Percentiles rank a stretch among this genome's conserved stretches.
phyloP scores from a whole-genome alignment of 805 yeast genomes.

The Teunomyces atbi region DNA sequence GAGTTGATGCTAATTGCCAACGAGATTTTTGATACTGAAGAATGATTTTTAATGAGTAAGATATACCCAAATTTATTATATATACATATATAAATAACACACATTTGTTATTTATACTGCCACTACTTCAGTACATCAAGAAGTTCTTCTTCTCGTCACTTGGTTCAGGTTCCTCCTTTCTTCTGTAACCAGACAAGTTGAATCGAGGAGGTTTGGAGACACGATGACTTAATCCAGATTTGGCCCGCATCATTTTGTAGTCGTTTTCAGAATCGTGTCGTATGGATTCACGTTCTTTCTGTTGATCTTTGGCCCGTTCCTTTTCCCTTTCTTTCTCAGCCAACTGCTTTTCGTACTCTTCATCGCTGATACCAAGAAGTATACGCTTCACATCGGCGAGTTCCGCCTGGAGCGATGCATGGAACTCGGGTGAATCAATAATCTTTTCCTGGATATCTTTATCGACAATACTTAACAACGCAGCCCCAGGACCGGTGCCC shows the following conservation, averaged over 20 bases:
- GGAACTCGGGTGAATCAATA: slow-evolving; percentile 42
- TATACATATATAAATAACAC: not conserved
- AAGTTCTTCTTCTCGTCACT: slow-evolving; percentile 10
- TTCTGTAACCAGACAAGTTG: slow-evolving; percentile 16
- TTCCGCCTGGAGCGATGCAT: slow-evolving; percentile 28
- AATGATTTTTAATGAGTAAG: slow-evolving; percentile 11
- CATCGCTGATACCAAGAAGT: slow-evolving; percentile 37
- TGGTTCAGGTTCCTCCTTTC: slow-evolving; percentile 4
- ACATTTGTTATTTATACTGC: not conserved
- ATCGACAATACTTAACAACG: slow-evolving; percentile 41
- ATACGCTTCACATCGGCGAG: slow-evolving; percentile 32
- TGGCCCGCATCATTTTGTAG: slow-evolving; percentile 28
- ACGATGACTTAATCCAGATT: slow-evolving; percentile 19
- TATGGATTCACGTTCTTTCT: slow-evolving; percentile 7
- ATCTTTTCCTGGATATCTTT: slow-evolving; percentile 44
- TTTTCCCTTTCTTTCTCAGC: slow-evolving; percentile 14
- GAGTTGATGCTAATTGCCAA: slow-evolving; percentile 80
- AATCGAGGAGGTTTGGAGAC: slow-evolving; percentile 38
- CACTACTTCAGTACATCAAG: slow-evolving; percentile 8
- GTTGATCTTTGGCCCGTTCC: slow-evolving; percentile 11
- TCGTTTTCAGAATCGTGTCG: slow-evolving; percentile 10
- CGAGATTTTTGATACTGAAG: slow-evolving; percentile 59
- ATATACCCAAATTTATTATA: not conserved
- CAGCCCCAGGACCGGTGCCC: slow-evolving; percentile 7
- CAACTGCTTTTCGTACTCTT: slow-evolving; percentile 32